phyloP scores from a whole-genome alignment of 257 asterid species.

The Scutellaria barbata region DNA sequence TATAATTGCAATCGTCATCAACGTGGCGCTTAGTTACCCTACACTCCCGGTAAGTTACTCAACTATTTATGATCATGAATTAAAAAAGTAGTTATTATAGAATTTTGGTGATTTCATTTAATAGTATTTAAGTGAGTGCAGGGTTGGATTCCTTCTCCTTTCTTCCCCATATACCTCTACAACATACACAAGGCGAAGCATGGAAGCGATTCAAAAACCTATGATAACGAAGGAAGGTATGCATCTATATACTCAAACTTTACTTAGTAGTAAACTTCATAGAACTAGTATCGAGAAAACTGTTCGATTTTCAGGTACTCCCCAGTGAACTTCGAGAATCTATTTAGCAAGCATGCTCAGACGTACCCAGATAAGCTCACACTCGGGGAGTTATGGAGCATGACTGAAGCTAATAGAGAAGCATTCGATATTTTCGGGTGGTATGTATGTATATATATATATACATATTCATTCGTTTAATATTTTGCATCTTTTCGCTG shows the following conservation, averaged over 20 bases:
- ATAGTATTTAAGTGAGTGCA: constrained; percentile 19
- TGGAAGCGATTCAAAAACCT: constrained; percentile 78
- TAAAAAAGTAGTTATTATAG: no score
- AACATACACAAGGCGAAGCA: constrained; percentile 84
- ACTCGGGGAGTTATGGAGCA: constrained; percentile 66
- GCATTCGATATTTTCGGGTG: constrained; percentile 67
- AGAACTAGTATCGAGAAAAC: no score
- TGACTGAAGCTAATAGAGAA: constrained; percentile 69
- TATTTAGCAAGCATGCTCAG: constrained; percentile 69
- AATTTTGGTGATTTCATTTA: no score
- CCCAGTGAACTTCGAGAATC: constrained; percentile 73
- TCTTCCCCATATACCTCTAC: constrained; percentile 68
- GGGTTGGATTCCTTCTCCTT: constrained; percentile 84
- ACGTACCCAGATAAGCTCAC: constrained; percentile 78
- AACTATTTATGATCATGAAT: no score
- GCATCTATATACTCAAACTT: not conserved
- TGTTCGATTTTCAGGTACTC: constrained; percentile 46
- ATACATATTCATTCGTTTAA: no score
- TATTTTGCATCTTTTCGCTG: no score
- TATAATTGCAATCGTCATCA: constrained; percentile 51
- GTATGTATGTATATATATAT: constrained; percentile 21
- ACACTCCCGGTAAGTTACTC: constrained; percentile 72
- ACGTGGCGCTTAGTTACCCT: constrained; percentile 64
- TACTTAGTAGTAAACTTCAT: no score
- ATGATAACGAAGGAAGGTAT: constrained; percentile 86